phyloP scores from a whole-genome alignment of 169 alveolate species.

The Plasmodium falciparum region DNA sequence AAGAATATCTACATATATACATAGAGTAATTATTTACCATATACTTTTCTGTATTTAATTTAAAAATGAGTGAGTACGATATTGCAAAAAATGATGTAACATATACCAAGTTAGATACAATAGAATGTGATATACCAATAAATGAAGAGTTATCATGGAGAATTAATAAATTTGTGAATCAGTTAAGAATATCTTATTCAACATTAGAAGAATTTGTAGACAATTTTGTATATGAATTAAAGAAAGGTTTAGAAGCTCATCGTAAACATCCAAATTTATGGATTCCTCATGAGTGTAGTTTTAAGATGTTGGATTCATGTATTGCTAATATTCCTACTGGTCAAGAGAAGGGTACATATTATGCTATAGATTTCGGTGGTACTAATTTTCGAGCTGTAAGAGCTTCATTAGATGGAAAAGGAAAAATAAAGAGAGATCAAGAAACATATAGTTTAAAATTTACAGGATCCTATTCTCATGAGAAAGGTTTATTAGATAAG shows the following conservation, averaged over 20 bases:
- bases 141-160: constrained; percentile 24
- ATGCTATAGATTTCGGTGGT: constrained; percentile 94
- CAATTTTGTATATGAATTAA: constrained; percentile 78
- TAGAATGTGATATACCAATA: constrained; percentile 56
- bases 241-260: constrained; percentile 85
- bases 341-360: constrained; percentile 89
- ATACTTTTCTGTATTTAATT: background rate
- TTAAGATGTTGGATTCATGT: constrained; percentile 91
- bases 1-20: background rate
- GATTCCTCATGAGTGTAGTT: constrained; percentile 87
- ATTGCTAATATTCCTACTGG: constrained; percentile 90
- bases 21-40: background rate
- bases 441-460: constrained; percentile 80
- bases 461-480: constrained; percentile 82
- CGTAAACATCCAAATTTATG: constrained; percentile 84
- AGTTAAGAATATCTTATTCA: constrained; percentile 36
- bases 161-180: constrained; percentile 57
- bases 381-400: constrained; percentile 91
- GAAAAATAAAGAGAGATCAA: constrained; percentile 85
- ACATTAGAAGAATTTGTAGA: constrained; percentile 73
- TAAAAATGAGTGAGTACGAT: constrained; percentile 48
- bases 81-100: constrained; percentile 26
- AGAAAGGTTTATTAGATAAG: constrained; percentile 88
- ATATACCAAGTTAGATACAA: constrained; percentile 51
- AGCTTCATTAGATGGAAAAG: constrained; percentile 86